These are phyloP conservation scores for Pythium sp. DNA, from an alignment of 352 stramenopile species.

Conservation along the genomic window DNA sequence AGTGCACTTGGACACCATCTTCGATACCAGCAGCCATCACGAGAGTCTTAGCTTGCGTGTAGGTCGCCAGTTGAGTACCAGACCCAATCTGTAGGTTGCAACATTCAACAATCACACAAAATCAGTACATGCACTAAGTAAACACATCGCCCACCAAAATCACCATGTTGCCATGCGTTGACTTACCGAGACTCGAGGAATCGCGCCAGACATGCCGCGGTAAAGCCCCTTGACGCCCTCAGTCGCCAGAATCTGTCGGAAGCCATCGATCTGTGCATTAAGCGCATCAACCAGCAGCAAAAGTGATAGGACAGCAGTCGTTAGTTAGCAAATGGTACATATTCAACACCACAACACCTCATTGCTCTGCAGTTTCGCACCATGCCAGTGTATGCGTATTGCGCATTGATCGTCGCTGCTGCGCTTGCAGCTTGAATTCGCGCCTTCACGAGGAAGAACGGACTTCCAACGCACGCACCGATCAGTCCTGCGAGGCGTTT, in stretches of 20 bases:
- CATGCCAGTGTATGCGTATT: constrained; percentile 85
- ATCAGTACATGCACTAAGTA: background rate
- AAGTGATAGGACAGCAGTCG: background rate
- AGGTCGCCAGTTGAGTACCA: constrained; percentile 79
- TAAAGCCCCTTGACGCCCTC: constrained; percentile 76
- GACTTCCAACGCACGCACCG: constrained; percentile 72
- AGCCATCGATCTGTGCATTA: constrained; percentile 60
- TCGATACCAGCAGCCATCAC: constrained; percentile 73
- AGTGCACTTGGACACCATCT: constrained; percentile 71
- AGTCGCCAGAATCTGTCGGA: constrained; percentile 66
- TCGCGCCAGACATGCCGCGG: constrained; percentile 64
- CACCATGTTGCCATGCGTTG: background rate
- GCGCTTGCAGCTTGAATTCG: constrained; percentile 81
- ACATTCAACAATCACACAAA: background rate
- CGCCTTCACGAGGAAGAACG: constrained; percentile 86
- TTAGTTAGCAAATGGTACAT: background rate
- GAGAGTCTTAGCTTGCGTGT: constrained; percentile 81
- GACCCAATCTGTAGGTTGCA: constrained; percentile 62
- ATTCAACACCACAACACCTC: background rate
- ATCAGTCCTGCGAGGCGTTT: constrained; percentile 44
- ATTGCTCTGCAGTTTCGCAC: constrained; percentile 24
- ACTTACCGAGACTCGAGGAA: constrained; percentile 76
- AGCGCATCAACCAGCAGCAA: constrained; percentile 7
- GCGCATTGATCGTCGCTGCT: constrained; percentile 67
- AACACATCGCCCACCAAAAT: background rate